phyloP scores from a whole-genome alignment of 2,329 filamentous ascomycete species.

The Aspergillus felis region DNA sequence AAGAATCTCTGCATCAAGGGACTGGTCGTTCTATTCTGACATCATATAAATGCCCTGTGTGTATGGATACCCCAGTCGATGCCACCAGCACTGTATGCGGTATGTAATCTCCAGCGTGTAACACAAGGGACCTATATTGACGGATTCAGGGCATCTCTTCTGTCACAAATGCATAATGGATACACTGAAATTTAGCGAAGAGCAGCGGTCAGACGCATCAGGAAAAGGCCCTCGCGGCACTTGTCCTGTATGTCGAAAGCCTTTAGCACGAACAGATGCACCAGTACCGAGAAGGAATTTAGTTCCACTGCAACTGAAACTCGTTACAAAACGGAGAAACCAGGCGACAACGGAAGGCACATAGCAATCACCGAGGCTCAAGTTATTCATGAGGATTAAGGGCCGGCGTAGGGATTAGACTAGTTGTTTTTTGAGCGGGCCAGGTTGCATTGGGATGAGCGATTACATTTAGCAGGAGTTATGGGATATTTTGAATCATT shows the following conservation, averaged over 20 bases:
- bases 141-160: conserved; percentile 52
- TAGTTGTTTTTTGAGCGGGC: neutral
- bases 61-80: conserved; percentile 59
- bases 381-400: neutral
- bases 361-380: neutral
- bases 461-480: neutral
- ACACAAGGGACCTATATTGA: conserved; percentile 4
- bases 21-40: conserved; percentile 39
- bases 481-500: neutral
- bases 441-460: neutral
- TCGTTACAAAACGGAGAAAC: conserved; percentile 27
- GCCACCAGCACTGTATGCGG: conserved; percentile 59
- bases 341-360: neutral
- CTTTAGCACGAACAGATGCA: conserved; percentile 33
- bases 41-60: conserved; percentile 58
- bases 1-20: conserved; percentile 31
- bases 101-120: conserved; percentile 30
- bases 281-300: conserved; percentile 34
- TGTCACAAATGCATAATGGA: conserved; percentile 61
- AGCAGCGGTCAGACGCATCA: conserved; percentile 36
- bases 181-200: conserved; percentile 55
- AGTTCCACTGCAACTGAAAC: conserved; percentile 36
- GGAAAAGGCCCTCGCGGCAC: conserved; percentile 34
- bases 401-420: neutral
- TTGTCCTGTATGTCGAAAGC: conserved; percentile 45